These are phyloP conservation scores for Venturia carpophila DNA, from an alignment of 2,329 filamentous ascomycete genomes.

Conservation along the genomic window DNA sequence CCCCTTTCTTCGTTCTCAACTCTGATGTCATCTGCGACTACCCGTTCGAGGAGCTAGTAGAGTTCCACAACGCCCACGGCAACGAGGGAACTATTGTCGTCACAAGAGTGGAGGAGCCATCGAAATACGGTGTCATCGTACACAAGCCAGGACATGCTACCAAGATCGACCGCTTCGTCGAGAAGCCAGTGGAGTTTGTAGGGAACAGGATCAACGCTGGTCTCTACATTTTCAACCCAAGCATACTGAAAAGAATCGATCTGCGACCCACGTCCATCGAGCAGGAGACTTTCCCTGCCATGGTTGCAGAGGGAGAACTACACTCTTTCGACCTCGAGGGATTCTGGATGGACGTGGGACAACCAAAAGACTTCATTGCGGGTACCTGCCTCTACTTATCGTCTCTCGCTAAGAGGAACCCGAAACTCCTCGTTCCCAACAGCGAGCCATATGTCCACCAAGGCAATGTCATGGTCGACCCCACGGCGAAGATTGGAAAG, in stretches of 20 bases:
- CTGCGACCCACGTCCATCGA: slow-evolving; percentile 95
- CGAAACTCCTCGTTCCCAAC: slow-evolving; percentile 69
- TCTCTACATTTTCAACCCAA: slow-evolving; percentile 96
- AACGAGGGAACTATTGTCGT: slow-evolving; percentile 96
- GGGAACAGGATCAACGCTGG: slow-evolving; percentile 98
- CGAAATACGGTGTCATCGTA: slow-evolving; percentile 97
- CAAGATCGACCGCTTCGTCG: slow-evolving; percentile 95
- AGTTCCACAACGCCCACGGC: slow-evolving; percentile 88
- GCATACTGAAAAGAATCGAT: slow-evolving; percentile 83
- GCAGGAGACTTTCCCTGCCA: slow-evolving; percentile 96
- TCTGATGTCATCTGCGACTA: slow-evolving; percentile 98
- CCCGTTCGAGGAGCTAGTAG: slow-evolving; percentile 80
- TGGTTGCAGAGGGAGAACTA: slow-evolving; percentile 79
- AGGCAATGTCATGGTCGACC: slow-evolving; percentile 92
- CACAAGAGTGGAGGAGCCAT: slow-evolving; percentile 97
- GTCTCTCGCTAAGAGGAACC: slow-evolving; percentile 80
- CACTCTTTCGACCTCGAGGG: slow-evolving; percentile 96
- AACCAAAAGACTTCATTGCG: slow-evolving; percentile 96
- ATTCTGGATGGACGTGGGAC: slow-evolving; percentile 99
- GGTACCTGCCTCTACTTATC: slow-evolving; percentile 95
- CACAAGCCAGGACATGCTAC: slow-evolving; percentile 89
- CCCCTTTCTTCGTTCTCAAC: slow-evolving; percentile 97
- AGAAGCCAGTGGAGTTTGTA: slow-evolving; percentile 98
- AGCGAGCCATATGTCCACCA: slow-evolving; percentile 77
- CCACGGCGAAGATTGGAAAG: slow-evolving; percentile 90